phyloP scores from a whole-genome alignment of 2,329 filamentous ascomycete species.

The Microthyrium microscopicum region DNA sequence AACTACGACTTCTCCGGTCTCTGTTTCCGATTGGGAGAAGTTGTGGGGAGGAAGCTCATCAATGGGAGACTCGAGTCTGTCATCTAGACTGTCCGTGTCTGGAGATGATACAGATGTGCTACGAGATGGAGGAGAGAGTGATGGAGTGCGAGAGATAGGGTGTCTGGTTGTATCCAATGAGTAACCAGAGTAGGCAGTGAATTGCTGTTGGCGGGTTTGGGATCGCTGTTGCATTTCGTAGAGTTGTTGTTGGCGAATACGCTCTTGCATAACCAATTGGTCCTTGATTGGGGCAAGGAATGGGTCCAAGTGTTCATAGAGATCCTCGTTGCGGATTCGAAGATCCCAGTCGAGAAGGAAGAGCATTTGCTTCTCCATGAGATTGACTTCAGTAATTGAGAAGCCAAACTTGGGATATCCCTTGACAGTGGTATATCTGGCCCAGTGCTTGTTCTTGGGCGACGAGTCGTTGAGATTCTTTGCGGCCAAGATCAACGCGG shows the following conservation, averaged over 20 bases:
- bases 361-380: conserved; percentile 98
- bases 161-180: conserved; percentile 16
- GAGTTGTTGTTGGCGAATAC: conserved; percentile 29
- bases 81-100: conserved; percentile 19
- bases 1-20: conserved; percentile 25
- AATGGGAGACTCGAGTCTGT: conserved; percentile 11
- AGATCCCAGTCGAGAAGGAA: conserved; percentile 92
- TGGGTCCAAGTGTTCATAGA: conserved; percentile 70
- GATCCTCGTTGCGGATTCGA: conserved; percentile 66
- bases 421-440: conserved; percentile 68
- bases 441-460: conserved; percentile 99
- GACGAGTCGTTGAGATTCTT: conserved; percentile 99
- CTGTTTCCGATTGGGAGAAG: conserved; percentile 26
- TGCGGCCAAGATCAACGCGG: conserved; percentile 66
- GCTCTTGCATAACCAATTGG: conserved; percentile 35
- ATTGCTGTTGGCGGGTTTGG: conserved; percentile 21
- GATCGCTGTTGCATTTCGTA: conserved; percentile 19
- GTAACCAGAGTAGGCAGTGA: conserved; percentile 18
- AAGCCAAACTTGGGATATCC: conserved; percentile 70
- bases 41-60: conserved; percentile 18
- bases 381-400: conserved; percentile 86
- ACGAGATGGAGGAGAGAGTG: conserved; percentile 11
- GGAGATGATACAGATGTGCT: conserved; percentile 19
- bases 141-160: conserved; percentile 13
- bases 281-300: conserved; percentile 76